Base-by-base conservation (phyloP, 495 filamentous ascomycete species). In the Cetradonia linearis region DNA sequence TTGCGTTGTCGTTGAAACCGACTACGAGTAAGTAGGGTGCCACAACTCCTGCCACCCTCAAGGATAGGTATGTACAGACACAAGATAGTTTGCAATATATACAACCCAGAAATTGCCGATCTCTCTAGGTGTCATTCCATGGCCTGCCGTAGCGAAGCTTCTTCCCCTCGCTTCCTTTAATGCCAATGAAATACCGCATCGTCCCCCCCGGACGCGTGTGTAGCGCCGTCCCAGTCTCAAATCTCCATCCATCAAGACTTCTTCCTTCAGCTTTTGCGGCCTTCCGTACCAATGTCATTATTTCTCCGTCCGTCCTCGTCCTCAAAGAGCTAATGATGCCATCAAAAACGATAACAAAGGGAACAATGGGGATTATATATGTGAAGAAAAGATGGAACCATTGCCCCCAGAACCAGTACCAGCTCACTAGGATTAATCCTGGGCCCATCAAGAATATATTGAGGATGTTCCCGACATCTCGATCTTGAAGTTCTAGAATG, bases 401-500 rank as follows among this genome's bases (percentile, higher is more conserved):
- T 7, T 78, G 77, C 58, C 76, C 70, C 82, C 81, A 84, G 34
- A 82, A 83, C 70, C 79, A 81, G 58, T 78, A 82, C 0, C 80
- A 80, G 16, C 83, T 81, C 42, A 79, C 68, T 34, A 80, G 55
- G 36, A 82, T 65, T 52, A 83, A 74, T 46, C 77, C 74, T 34
- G 81, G 63, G 23, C 81, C 79, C 66, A 86, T 74, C 30, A 80
- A 58, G 25, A 77, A 65, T 44, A 84, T 77, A 9, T 79, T 74
- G 1, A 86, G 30, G 30, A 87, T 70, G 33, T 77, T 79, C 5
- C 71, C 71, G 1, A 81, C 36, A 2, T 73, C 70, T 5, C 86
- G 81, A 46, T 81, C 78, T 67, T 89, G 85, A 13, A 91, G 77
- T 69, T 91, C 87, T 59, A 89, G 83, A 60, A 91, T 89, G 73